Conservation (phyloP, 2,329 filamentous ascomycete species). For the Ascosphaera acerosa region DNA sequence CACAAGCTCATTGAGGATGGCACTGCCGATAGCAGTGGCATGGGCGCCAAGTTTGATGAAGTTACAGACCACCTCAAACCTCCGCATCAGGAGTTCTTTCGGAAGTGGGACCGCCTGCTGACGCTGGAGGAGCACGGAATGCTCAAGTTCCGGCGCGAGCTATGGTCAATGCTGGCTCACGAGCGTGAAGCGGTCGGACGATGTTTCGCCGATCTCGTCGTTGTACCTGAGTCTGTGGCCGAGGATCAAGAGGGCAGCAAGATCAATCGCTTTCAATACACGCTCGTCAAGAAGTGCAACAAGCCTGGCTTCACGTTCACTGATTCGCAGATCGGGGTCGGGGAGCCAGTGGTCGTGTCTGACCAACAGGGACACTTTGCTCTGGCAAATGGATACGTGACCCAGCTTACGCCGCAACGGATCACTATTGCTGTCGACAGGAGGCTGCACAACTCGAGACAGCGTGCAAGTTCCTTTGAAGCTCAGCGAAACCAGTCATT, state of each 20-base stretch:
- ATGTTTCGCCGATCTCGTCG: conserved; percentile 69
- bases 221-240: conserved; percentile 48
- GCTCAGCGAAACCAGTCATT: conserved; percentile 59
- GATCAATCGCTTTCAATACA: conserved; percentile 81
- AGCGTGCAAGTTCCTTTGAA: conserved; percentile 51
- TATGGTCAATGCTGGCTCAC: conserved; percentile 85
- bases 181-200: conserved; percentile 73
- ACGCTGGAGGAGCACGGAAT: conserved; percentile 87
- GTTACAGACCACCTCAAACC: conserved; percentile 53
- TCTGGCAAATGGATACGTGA: conserved; percentile 74
- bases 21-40: conserved; percentile 51
- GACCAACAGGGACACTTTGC: conserved; percentile 91
- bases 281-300: conserved; percentile 45
- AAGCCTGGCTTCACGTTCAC: conserved; percentile 50
- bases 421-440: conserved; percentile 82
- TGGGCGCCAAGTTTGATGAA: conserved; percentile 61
- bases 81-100: conserved; percentile 57
- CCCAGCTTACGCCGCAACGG: conserved; percentile 43
- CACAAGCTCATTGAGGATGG: conserved; percentile 76
- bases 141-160: conserved; percentile 61
- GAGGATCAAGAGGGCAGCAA: conserved; percentile 47
- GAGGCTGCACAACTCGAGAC: conserved; percentile 62
- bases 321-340: conserved; percentile 65
- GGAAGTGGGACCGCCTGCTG: conserved; percentile 79
- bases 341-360: conserved; percentile 88